Evolutionary conservation across 768 basidiomycete species (phyloP), one percentile per base, ranked within the genome.

Genomic region (Dendrothele bispora): DNA sequence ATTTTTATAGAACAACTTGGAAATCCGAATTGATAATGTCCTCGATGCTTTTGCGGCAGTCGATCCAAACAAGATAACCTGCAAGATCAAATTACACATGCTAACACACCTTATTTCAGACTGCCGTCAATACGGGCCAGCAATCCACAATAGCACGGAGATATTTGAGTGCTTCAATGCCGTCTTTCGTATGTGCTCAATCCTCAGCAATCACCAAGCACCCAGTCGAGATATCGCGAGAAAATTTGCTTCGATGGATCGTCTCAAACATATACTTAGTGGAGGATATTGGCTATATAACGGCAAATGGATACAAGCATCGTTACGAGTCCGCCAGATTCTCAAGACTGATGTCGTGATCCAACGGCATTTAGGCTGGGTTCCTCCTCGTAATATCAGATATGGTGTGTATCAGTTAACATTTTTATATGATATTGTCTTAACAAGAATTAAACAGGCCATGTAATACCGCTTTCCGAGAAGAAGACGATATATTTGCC

Each of bases 91-190:
- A 41, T 54, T 69, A 4, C 70, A 71, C 36, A 27, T 68, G 1
- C 60, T 73, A 4, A n/a, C 53, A 11, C 67, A 69, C 45, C 39
- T 66, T 2, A 4, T 41, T 0, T 45, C 62, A 2, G 62, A 72
- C 49, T 57, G 68, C 17, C 53, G 49, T 4, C 47, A 59, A 3
- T 65, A 62, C 54, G 69, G 73, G 7, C 73, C 70, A 0, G 54
- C 60, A 1, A 56, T 71, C n/a, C 41, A 58, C 1, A 64, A 52
- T 28, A 56, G 70, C 1, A 74, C 71, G 0, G 72, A 75, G 46
- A 41, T 58, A 0, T 74, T 62, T 47, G 72, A 75, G 47, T 61
- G 56, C 20, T 74, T 51, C 49, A 74, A 75, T 50, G 63, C 58
- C 2, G 54, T 75, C 15, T 73, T 74, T 39, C 60, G 70, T 0